Conservation (phyloP, 176 grass and related monocot genomes). For the Cenchrus purpureus region DNA sequence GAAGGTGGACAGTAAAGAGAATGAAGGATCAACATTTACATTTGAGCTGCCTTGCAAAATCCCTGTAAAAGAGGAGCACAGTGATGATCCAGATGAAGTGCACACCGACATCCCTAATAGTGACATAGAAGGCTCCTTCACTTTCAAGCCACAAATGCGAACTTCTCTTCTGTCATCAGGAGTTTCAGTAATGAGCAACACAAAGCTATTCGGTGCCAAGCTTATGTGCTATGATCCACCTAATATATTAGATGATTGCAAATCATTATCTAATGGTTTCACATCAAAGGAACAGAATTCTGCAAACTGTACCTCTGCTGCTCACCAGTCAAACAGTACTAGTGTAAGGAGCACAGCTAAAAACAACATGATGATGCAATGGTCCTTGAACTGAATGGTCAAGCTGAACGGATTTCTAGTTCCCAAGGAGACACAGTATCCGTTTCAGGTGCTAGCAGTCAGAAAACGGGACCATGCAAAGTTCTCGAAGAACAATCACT, state of each 20-base stretch:
- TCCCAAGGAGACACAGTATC: conserved; percentile 49
- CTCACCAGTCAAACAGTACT: conserved; percentile 32
- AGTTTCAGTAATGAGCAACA: conserved; percentile 41
- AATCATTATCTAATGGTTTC: conserved; percentile 45
- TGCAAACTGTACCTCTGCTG: conserved; percentile 26
- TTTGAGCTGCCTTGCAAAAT: conserved; percentile 83
- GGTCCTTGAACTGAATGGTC: conserved; percentile 45
- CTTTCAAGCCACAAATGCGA: conserved; percentile 70
- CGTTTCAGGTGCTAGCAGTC: conserved; percentile 40
- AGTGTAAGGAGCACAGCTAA: conserved; percentile 44
- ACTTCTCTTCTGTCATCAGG: conserved; percentile 46
- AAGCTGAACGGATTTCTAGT: conserved; percentile 53
- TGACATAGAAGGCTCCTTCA: conserved; percentile 71
- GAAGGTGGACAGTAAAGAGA: conserved; percentile 74
- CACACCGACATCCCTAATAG: conserved; percentile 23
- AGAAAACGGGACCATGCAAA: conserved; percentile 39
- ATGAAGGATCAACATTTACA: conserved; percentile 84
- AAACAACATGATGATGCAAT: conserved; percentile 40
- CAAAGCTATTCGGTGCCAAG: conserved; percentile 47
- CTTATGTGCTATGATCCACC: conserved; percentile 41
- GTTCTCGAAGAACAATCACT: conserved; percentile 36
- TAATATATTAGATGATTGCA: conserved; percentile 41
- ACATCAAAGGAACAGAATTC: conserved; percentile 32
- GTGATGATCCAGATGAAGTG: conserved; percentile 69
- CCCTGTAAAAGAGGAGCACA: conserved; percentile 65